Base-by-base conservation (phyloP, 345 rosid genomes). In the Anacardium occidentale region DNA sequence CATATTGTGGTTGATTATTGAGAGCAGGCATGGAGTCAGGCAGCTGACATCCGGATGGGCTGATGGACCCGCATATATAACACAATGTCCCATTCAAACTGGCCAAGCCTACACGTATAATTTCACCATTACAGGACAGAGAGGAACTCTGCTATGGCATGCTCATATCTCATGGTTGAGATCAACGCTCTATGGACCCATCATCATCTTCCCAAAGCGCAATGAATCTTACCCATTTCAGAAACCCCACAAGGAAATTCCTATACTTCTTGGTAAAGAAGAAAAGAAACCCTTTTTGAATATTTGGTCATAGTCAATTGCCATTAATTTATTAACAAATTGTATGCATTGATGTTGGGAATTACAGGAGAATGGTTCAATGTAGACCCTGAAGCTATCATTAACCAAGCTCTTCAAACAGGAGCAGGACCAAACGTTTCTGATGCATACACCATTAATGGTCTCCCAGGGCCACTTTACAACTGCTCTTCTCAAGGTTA, bases 121-220 rank as follows among this genome's bases (percentile, higher is more conserved):
- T 73, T 89, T 89, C 86, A 89, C 91, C 37, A 72, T 84, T 29
- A 77, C 79, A 14, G 94, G 89, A 21, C 90, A 87, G 66, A 80
- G 88, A 76, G 91, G 91, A 62, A 87, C 94, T 40, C 78, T 87
- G 7, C 78, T 74, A 3, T 94, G 88, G 85, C 96, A 91, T 75
- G 94, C 93, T 66, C 97, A 94, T 71, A 62, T 77, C 29, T 81
- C 88, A 20, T 87, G 91, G 91, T 73, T 89, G 17, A 79, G 93
- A 73, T 75, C 85, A 4, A 69, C 86, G 8, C 22, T 89, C 64
- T 66, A 87, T 58, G 94, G 87, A 48, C 83, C 94, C 13, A 81
- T 89, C 5, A 76, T 87, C 70, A 84, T 89, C 76, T 83, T 89
- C 75, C 94, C 90, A 5, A 78, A 56, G 71, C 78, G 20, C 17